A percentile compares a stretch with the other conserved stretches of the same genome.
phyloP scores from a whole-genome alignment of 208 protist genomes.

The Tritrichomonas musculus region DNA sequence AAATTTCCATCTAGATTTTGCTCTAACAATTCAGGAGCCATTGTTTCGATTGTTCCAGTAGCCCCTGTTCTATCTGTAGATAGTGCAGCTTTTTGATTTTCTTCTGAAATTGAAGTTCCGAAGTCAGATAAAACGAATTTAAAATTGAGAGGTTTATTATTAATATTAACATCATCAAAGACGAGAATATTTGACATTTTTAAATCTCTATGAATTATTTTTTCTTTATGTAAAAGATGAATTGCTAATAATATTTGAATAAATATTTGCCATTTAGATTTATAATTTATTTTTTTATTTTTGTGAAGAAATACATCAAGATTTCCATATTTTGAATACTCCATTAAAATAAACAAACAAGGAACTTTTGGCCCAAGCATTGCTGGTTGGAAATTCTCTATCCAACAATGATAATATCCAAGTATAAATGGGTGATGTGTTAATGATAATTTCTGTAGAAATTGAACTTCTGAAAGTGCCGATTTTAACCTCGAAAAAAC shows the following conservation, averaged over 20 bases:
- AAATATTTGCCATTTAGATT: constrained; percentile 4
- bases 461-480: constrained; percentile 45
- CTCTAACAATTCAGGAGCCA: neutral
- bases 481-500: constrained; percentile 35
- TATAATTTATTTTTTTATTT: neutral
- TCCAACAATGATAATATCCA: constrained; percentile 52
- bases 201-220: constrained; percentile 49
- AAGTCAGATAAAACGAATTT: neutral
- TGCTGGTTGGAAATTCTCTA: constrained; percentile 47
- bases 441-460: constrained; percentile 40
- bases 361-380: constrained; percentile 48
- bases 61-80: neutral
- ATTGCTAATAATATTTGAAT: neutral
- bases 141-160: neutral
- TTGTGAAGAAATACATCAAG: constrained; percentile 39
- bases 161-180: neutral
- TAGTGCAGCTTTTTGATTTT: neutral
- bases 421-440: constrained; percentile 47
- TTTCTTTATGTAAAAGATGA: constrained; percentile 45
- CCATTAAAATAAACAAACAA: constrained; percentile 54
- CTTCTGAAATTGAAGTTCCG: neutral
- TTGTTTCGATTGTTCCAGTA: constrained; percentile 13
- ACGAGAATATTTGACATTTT: constrained; percentile 49
- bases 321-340: constrained; percentile 52
- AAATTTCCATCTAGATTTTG: neutral